Base-by-base conservation (phyloP, 2,329 filamentous ascomycete genomes). In the Diaporthe longicolla region DNA sequence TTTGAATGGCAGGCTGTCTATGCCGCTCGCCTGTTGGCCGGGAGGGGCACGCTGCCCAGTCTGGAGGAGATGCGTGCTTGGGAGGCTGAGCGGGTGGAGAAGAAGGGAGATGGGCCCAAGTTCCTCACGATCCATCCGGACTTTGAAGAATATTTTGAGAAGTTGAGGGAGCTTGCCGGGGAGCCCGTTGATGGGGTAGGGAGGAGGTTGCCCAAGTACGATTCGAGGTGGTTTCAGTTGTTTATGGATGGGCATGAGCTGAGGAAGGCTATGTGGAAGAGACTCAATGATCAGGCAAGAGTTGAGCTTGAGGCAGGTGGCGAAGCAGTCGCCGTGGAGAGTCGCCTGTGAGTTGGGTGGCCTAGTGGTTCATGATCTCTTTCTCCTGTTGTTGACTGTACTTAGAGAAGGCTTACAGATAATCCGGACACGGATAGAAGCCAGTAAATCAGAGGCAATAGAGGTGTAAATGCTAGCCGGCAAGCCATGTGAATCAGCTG, bases 1-100 rank as follows among this genome's bases (percentile, higher is more conserved):
- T 93, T 92, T 72, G 91, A 93, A 81, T 93, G 90, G 89, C 91
- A 93, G 78, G 90, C 90, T 9, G 90, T 93, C 0, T 85, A 89
- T 1, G 89, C 88, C 0, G 91, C 91, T 1, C 84, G 91, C 0
- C 80, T 91, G 2, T 83, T 93, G 0, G 87, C 91, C 0, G 89
- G 89, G 0, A 84, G 89, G 1, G 86, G 86, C 0, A 81, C 77
- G 0, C 80, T 92, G 1, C 91, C 91, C 0, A 76, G 85, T 0
- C 29, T 82, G 0, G 81, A 83, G 17, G 88, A 88, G 71, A 89
- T 90, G 83, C 78, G 82, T 45, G 79, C 77, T 26, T 93, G 91
- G 91, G 91, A 93, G 77, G 77, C 79, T 2, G 87, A 90, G 3
- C 83, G 90, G 0, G 86, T 93, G 15, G 81, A 81, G 26, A 78